phyloP scores from a whole-genome alignment of 2,329 filamentous ascomycete genomes.

The Alternaria sp. region DNA sequence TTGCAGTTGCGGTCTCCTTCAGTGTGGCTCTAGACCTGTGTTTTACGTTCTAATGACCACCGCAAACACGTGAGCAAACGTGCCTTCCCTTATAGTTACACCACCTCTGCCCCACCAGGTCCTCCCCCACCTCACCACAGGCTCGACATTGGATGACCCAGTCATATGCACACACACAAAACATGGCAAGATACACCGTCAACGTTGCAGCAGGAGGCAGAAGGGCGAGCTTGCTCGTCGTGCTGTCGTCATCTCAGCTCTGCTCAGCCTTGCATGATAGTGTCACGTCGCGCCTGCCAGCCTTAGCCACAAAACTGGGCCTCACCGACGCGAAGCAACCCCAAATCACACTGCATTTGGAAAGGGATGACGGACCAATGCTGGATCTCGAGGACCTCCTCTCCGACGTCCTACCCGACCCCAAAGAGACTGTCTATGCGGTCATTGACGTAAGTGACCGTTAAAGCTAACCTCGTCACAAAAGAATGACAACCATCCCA shows the following conservation, averaged over 20 bases:
- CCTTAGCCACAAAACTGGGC: not conserved
- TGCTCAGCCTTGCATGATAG: not conserved
- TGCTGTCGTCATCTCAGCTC: not conserved
- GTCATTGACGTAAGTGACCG: not conserved
- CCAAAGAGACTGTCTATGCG: not conserved
- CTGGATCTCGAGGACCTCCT: not conserved
- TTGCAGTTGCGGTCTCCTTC: not conserved
- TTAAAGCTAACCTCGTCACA: not conserved
- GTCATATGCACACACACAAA: not conserved
- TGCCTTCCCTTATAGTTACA: not conserved
- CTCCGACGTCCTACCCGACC: not conserved
- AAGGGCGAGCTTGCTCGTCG: not conserved
- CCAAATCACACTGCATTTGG: not conserved
- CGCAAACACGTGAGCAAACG: not conserved
- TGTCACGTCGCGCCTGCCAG: not conserved
- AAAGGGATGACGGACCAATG: not conserved
- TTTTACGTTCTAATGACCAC: not conserved
- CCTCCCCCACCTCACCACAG: slow-evolving; percentile 8
- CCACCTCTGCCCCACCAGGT: not conserved
- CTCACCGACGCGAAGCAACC: not conserved
- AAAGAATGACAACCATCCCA: not conserved
- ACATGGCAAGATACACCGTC: not conserved
- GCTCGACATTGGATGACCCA: too few relatives aligned
- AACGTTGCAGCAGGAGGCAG: not conserved
- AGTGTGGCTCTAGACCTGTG: not conserved